These are phyloP conservation scores for Starmerella floricola DNA, from an alignment of 805 yeast species.

Conservation along the genomic window DNA sequence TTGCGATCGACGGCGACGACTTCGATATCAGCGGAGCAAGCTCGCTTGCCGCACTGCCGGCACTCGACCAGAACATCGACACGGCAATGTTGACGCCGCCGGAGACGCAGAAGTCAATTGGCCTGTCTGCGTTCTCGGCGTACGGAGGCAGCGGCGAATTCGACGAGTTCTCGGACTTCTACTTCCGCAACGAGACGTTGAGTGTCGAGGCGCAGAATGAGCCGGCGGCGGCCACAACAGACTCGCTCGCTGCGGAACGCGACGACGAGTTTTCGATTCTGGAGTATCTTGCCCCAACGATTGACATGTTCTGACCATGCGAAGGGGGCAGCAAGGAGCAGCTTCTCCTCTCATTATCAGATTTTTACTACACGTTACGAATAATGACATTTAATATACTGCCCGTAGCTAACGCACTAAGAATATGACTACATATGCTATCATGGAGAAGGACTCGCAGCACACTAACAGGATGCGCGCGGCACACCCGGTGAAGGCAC, in stretches of 20 bases:
- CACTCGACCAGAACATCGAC: not conserved
- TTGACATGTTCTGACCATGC: slow-evolving; percentile 10
- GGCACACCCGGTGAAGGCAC: too few relatives aligned
- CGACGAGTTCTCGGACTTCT: slow-evolving; percentile 13
- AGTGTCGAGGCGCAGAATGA: not conserved
- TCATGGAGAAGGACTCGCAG: too few relatives aligned
- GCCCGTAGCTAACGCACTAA: too few relatives aligned
- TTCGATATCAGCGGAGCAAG: not conserved
- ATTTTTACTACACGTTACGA: too few relatives aligned
- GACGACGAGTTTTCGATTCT: slow-evolving; percentile 12
- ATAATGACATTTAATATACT: too few relatives aligned
- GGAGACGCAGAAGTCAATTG: not conserved
- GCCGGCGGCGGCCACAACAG: not conserved
- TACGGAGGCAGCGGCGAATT: slow-evolving; percentile 2
- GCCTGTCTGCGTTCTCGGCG: not conserved
- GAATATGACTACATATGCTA: too few relatives aligned
- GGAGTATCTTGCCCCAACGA: slow-evolving; percentile 14
- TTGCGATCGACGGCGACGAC: slow-evolving; percentile 4
- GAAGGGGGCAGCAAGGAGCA: too few relatives aligned
- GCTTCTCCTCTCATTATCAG: too few relatives aligned
- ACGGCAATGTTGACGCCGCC: slow-evolving; percentile 4
- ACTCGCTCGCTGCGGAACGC: not conserved
- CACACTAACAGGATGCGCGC: too few relatives aligned
- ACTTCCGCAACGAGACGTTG: slow-evolving; percentile 6
- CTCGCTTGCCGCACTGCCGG: not conserved